Conservation (phyloP, 2,329 filamentous ascomycete species). For the Ophiostoma sp. region DNA sequence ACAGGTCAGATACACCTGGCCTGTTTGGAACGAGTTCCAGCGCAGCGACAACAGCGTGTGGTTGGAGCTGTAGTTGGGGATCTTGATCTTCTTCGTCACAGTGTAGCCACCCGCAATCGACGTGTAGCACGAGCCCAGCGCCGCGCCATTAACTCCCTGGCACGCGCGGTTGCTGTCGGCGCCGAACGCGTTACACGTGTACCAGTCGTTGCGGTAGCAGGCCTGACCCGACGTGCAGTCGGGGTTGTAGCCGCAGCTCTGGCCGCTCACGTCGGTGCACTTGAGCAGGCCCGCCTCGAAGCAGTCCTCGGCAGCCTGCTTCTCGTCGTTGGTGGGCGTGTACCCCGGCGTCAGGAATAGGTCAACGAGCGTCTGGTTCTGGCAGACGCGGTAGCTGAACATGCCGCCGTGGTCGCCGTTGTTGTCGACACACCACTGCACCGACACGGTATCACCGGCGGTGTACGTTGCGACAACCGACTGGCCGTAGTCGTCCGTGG, state of each 20-base stretch:
- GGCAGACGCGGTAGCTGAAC: conserved; percentile 8
- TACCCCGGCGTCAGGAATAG: background rate
- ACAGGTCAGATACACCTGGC: background rate
- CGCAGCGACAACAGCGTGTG: conserved; percentile 5
- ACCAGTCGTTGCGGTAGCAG: conserved; percentile 2
- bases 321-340: background rate
- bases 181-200: conserved; percentile 5
- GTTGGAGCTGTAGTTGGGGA: background rate
- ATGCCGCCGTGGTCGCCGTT: conserved; percentile 7
- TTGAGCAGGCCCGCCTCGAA: conserved; percentile 4
- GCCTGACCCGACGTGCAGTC: conserved; percentile 5
- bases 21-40: conserved; percentile 4
- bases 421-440: conserved; percentile 7
- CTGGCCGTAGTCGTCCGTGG: conserved; percentile 4
- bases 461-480: background rate
- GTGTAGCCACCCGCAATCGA: conserved; percentile 4
- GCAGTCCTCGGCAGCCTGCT: conserved; percentile 6
- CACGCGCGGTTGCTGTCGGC: background rate
- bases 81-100: conserved; percentile 9
- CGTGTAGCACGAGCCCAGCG: conserved; percentile 2
- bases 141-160: background rate
- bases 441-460: background rate
- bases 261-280: background rate
- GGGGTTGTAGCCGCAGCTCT: conserved; percentile 2
- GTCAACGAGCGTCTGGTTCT: conserved; percentile 1